Conservation (phyloP, 1,284 basidiomycete species). For the Puccinia polysora region DNA sequence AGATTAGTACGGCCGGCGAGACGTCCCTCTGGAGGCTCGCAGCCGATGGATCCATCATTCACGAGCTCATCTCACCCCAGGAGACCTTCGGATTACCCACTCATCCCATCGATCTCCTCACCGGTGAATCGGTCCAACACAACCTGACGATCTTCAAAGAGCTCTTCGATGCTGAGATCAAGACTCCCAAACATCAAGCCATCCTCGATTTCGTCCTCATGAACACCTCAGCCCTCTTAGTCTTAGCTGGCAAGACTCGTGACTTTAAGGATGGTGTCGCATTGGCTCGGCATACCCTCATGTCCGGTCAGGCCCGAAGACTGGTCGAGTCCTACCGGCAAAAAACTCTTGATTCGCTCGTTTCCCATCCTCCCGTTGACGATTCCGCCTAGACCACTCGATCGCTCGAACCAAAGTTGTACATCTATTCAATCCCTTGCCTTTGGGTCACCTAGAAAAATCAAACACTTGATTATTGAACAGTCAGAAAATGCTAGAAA, state of each 20-base stretch:
- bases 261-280: slow-evolving; percentile 69
- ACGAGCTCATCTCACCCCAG: background rate
- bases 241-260: slow-evolving; percentile 68
- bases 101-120: slow-evolving; percentile 24
- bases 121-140: slow-evolving; percentile 59
- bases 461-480: too few species aligned
- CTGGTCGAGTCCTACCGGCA: too few species aligned
- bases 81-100: slow-evolving; percentile 18
- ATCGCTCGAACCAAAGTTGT: too few species aligned
- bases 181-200: slow-evolving; percentile 53
- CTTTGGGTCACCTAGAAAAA: too few species aligned
- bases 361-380: too few species aligned
- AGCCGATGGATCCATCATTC: background rate
- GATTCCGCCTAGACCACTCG: too few species aligned
- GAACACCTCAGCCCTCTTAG: slow-evolving; percentile 75
- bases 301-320: slow-evolving; percentile 70
- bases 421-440: too few species aligned
- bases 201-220: slow-evolving; percentile 76
- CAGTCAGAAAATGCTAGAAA: too few species aligned
- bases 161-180: slow-evolving; percentile 57
- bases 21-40: slow-evolving; percentile 63
- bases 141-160: slow-evolving; percentile 66
- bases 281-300: slow-evolving; percentile 68
- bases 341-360: too few species aligned
- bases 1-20: slow-evolving; percentile 88